Percentiles rank a stretch among this genome's conserved stretches.
Evolutionary conservation across 768 basidiomycete species (phyloP).

Genomic region (Agaricus sinodeliciosus): DNA sequence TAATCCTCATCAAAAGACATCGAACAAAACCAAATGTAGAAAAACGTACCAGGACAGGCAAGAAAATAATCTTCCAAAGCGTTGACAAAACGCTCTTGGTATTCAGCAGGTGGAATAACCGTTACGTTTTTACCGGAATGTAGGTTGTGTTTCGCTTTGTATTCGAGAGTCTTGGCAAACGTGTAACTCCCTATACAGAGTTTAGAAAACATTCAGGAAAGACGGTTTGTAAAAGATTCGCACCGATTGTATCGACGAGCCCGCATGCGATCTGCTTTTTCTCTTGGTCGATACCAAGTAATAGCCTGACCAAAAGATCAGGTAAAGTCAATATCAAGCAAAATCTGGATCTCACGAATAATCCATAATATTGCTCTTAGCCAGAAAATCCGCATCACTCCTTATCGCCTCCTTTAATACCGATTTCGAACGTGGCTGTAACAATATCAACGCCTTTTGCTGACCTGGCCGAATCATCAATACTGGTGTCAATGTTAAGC

Average conservation of each 20-base stretch:
- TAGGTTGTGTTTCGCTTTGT: slow-evolving; percentile 76
- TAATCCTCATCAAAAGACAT: background rate
- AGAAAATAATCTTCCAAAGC: slow-evolving; percentile 72
- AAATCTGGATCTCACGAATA: slow-evolving; percentile 54
- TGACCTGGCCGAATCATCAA: slow-evolving; percentile 37
- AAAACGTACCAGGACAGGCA: slow-evolving; percentile 60
- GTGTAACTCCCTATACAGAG: slow-evolving; percentile 67
- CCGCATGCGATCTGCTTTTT: slow-evolving; percentile 68
- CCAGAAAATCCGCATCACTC: slow-evolving; percentile 68
- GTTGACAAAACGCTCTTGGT: slow-evolving; percentile 68
- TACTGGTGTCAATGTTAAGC: background rate
- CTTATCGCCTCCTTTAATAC: slow-evolving; percentile 63
- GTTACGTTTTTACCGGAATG: slow-evolving; percentile 67
- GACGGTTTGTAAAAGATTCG: slow-evolving; percentile 1
- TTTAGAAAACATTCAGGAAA: background rate
- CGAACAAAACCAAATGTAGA: background rate
- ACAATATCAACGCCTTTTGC: slow-evolving; percentile 54
- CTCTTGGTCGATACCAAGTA: slow-evolving; percentile 67
- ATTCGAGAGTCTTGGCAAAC: slow-evolving; percentile 81
- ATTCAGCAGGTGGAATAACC: slow-evolving; percentile 74
- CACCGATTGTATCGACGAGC: slow-evolving; percentile 79
- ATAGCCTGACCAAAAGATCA: slow-evolving; percentile 35
- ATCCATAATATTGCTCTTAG: slow-evolving; percentile 79
- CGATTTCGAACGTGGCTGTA: slow-evolving; percentile 69
- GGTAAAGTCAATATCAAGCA: background rate